Evolutionary conservation across 2,329 filamentous ascomycete genomes (phyloP).

Genomic region (Geoglossum cookeanum): DNA sequence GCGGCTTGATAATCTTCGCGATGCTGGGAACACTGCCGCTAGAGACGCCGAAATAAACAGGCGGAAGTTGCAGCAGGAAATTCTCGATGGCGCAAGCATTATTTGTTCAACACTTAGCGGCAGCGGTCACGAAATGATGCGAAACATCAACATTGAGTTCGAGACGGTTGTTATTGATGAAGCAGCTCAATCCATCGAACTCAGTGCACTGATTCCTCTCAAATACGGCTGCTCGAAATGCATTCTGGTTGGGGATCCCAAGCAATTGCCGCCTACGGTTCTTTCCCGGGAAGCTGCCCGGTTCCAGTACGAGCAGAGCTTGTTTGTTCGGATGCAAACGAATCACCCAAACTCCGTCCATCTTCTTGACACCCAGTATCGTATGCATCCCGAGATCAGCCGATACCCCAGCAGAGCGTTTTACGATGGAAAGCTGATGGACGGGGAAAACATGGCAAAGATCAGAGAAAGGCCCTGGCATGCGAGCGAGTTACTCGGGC

Average conservation of each 20-base stretch:
- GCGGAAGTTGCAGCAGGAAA: conserved; percentile 70
- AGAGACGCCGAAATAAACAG: conserved; percentile 75
- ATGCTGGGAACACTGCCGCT: conserved; percentile 61
- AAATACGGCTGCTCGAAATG: conserved; percentile 97
- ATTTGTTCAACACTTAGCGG: conserved; percentile 90
- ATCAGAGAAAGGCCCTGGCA: conserved; percentile 76
- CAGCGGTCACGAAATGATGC: conserved; percentile 94
- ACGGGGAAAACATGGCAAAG: conserved; percentile 65
- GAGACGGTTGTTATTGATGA: conserved; percentile 98
- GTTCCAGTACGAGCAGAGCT: conserved; percentile 91
- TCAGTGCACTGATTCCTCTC: conserved; percentile 86
- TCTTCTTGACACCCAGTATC: conserved; percentile 92
- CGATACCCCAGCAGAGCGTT: conserved; percentile 77
- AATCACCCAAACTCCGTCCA: conserved; percentile 80
- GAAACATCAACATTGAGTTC: conserved; percentile 83
- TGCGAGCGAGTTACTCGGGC: conserved; percentile 56
- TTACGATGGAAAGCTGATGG: conserved; percentile 72
- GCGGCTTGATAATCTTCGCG: conserved; percentile 72
- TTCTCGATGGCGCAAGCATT: conserved; percentile 78
- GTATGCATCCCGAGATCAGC: conserved; percentile 97
- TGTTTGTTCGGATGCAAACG: conserved; percentile 95
- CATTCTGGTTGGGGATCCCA: conserved; percentile 91
- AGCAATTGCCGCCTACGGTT: conserved; percentile 89
- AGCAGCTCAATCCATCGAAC: conserved; percentile 91
- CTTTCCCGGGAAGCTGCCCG: conserved; percentile 80